These are phyloP conservation scores for Blastocystis sp. DNA, from an alignment of 352 stramenopile species.

Conservation along the genomic window DNA sequence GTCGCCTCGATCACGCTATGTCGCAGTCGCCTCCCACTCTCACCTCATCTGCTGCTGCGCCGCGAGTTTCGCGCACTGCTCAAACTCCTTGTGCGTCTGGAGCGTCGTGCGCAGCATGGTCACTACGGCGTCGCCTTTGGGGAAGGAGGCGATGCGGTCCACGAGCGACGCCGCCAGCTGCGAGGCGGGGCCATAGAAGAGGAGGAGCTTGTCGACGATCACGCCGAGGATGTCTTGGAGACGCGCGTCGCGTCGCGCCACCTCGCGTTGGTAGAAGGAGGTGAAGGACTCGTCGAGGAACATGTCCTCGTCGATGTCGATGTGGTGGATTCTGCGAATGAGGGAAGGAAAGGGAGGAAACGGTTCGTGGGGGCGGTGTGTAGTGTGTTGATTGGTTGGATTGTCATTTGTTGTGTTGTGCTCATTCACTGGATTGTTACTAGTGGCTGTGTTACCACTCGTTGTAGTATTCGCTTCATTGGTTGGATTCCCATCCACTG, in stretches of 20 bases:
- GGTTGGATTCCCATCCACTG: too few species aligned
- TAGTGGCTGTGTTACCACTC: too few species aligned
- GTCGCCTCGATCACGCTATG: slow-evolving; percentile 3
- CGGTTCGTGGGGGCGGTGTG: too few species aligned
- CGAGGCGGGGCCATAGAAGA: not conserved
- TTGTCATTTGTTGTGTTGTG: too few species aligned
- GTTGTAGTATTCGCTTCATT: too few species aligned
- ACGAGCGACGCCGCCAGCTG: not conserved
- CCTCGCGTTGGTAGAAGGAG: not conserved
- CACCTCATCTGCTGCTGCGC: slow-evolving; percentile 45
- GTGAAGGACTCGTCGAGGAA: not conserved
- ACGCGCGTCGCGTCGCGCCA: not conserved
- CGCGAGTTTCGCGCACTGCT: not conserved
- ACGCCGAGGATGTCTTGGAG: not conserved
- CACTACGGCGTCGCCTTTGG: not conserved
- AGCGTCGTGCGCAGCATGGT: not conserved
- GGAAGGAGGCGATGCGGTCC: not conserved
- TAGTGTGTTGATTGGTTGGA: too few species aligned
- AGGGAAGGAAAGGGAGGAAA: not conserved
- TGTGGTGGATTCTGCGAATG: not conserved
- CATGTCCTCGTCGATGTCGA: not conserved
- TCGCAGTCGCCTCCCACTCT: not conserved
- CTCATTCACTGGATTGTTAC: too few species aligned
- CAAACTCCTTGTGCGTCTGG: not conserved
- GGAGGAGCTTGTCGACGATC: not conserved